Percentiles rank a stretch among this genome's conserved stretches.
phyloP scores from a whole-genome alignment of 805 yeast genomes.

The Peterozyma toletana region DNA sequence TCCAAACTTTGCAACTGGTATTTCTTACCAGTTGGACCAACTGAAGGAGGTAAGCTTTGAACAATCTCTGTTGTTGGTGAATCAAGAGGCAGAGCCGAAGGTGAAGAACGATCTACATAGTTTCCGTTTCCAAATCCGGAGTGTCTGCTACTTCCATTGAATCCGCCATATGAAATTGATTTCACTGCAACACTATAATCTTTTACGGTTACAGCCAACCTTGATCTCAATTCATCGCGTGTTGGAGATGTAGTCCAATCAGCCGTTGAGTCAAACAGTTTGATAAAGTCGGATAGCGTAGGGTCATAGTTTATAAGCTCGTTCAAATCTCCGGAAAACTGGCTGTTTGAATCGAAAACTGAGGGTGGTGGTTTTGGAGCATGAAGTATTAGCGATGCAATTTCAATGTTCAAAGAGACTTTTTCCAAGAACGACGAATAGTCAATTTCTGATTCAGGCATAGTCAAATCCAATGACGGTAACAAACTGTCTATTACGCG shows the following conservation, averaged over 20 bases:
- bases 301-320: constrained; percentile 9
- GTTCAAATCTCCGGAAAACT: constrained; percentile 1
- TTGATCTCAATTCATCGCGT: constrained; percentile 1
- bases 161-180: constrained; percentile 3
- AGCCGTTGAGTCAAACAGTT: not conserved
- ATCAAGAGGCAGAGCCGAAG: too few relatives aligned
- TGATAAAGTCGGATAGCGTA: constrained; percentile 6
- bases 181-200: not conserved
- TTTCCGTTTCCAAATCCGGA: not conserved
- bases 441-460: constrained; percentile 11
- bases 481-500: constrained; percentile 63
- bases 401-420: constrained; percentile 29
- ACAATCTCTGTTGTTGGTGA: too few relatives aligned
- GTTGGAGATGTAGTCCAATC: constrained; percentile 4
- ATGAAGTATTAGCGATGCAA: constrained; percentile 65
- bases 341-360: constrained; percentile 7
- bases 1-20: constrained; percentile 74
- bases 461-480: constrained; percentile 17
- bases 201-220: not conserved
- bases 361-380: constrained; percentile 68
- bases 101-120: too few relatives aligned
- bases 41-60: not conserved
- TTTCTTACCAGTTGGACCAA: constrained; percentile 21
- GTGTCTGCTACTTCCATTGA: not conserved
- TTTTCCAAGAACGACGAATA: constrained; percentile 12